Conservation (phyloP, 2,329 filamentous ascomycete species). For the Fusarium continuum region DNA sequence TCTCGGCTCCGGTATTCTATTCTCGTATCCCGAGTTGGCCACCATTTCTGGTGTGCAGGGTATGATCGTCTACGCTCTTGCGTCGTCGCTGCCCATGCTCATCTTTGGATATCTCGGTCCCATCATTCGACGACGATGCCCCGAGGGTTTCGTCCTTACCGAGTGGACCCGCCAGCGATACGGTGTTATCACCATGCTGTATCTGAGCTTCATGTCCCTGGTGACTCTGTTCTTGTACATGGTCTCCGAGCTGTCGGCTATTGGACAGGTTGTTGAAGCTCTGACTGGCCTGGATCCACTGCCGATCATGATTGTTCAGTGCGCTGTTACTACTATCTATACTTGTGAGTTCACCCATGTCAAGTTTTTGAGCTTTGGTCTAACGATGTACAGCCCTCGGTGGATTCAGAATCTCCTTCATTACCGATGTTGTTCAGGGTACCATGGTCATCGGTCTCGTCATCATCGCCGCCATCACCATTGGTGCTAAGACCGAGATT, state of each 20-base stretch:
- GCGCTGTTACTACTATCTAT: conserved; percentile 81
- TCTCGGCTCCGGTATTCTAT: conserved; percentile 84
- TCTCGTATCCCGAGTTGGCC: conserved; percentile 82
- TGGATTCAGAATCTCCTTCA: conserved; percentile 84
- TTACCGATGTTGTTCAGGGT: conserved; percentile 85
- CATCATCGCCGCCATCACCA: conserved; percentile 78
- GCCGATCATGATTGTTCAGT: conserved; percentile 80
- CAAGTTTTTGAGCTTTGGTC: not conserved
- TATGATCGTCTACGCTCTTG: conserved; percentile 77
- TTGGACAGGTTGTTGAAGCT: conserved; percentile 80
- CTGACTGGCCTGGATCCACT: conserved; percentile 79
- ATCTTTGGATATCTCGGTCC: conserved; percentile 79
- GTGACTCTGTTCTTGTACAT: conserved; percentile 88
- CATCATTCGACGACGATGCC: conserved; percentile 80
- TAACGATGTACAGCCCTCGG: conserved; percentile 67
- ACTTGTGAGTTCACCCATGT: conserved; percentile 65
- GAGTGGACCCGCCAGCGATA: conserved; percentile 86
- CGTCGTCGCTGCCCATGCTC: conserved; percentile 76
- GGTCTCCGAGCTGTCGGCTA: conserved; percentile 82
- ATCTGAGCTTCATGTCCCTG: conserved; percentile 79
- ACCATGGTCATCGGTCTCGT: conserved; percentile 80
- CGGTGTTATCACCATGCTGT: conserved; percentile 73
- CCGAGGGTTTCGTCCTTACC: conserved; percentile 84
- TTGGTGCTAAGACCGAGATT: conserved; percentile 78
- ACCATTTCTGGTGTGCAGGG: conserved; percentile 83